A percentile compares a stretch with the other conserved stretches of the same genome.
These are phyloP conservation scores for Xerocomus nothofagi DNA, from an alignment of 1,284 basidiomycete genomes.

Conservation along the genomic window DNA sequence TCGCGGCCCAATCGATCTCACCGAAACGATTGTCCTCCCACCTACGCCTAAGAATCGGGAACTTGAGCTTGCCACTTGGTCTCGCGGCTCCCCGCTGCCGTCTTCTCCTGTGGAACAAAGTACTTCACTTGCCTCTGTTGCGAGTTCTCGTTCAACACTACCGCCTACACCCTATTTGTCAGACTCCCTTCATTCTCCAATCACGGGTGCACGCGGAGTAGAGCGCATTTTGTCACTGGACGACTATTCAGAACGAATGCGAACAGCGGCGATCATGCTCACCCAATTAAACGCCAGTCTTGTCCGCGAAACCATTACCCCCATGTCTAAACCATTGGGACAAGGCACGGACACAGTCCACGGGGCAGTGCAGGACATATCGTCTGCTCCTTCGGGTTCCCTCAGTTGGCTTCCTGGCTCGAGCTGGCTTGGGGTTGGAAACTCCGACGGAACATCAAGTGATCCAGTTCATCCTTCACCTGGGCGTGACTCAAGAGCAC, in stretches of 20 bases:
- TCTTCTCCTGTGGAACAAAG: conserved; percentile 45
- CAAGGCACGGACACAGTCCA: conserved; percentile 20
- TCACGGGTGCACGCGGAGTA: not conserved
- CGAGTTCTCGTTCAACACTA: conserved; percentile 11
- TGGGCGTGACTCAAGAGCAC: conserved; percentile 28
- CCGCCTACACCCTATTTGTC: conserved; percentile 9
- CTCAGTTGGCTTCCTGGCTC: conserved; percentile 67
- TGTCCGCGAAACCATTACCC: conserved; percentile 49
- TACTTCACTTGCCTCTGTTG: conserved; percentile 12
- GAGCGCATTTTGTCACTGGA: conserved; percentile 65
- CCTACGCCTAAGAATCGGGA: conserved; percentile 86
- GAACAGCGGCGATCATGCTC: conserved; percentile 97
- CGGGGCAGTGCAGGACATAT: conserved; percentile 12
- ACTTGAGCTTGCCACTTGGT: conserved; percentile 84
- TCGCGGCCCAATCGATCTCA: conserved; percentile 68
- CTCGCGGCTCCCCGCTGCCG: conserved; percentile 57
- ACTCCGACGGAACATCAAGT: conserved; percentile 24
- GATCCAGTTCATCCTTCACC: conserved; percentile 35
- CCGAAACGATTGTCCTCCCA: conserved; percentile 78
- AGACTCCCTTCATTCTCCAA: conserved; percentile 8
- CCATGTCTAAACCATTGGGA: conserved; percentile 38
- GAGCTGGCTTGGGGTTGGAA: conserved; percentile 51
- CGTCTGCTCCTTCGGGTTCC: conserved; percentile 36
- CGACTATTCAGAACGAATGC: conserved; percentile 98
- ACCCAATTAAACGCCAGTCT: conserved; percentile 91